Conservation (phyloP, 2,329 filamentous ascomycete genomes). For the Penicillium occitanis region DNA sequence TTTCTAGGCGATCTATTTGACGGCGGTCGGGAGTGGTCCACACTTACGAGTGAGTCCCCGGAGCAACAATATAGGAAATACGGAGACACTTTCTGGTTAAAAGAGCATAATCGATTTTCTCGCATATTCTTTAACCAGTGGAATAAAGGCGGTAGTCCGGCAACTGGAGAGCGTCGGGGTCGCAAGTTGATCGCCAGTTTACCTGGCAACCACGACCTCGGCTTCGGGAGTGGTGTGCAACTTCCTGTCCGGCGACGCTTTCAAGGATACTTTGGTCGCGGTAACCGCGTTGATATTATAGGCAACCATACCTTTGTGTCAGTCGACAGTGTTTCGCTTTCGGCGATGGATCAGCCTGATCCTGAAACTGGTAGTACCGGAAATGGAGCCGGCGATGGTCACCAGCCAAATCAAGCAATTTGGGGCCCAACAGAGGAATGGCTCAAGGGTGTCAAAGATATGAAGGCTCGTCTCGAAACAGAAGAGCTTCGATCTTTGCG, state of each 20-base stretch:
- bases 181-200: slow-evolving; percentile 79
- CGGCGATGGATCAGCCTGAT: slow-evolving; percentile 64
- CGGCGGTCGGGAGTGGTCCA: slow-evolving; percentile 92
- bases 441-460: slow-evolving; percentile 62
- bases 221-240: slow-evolving; percentile 84
- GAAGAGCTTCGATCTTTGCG: slow-evolving; percentile 67
- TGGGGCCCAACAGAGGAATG: slow-evolving; percentile 78
- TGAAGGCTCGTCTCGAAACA: slow-evolving; percentile 67
- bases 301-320: slow-evolving; percentile 96
- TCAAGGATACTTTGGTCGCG: slow-evolving; percentile 81
- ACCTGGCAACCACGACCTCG: slow-evolving; percentile 93
- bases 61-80: slow-evolving; percentile 73
- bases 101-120: slow-evolving; percentile 83
- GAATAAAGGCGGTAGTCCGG: slow-evolving; percentile 56
- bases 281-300: slow-evolving; percentile 86
- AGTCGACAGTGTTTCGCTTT: slow-evolving; percentile 83
- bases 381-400: slow-evolving; percentile 48
- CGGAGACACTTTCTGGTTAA: slow-evolving; percentile 78
- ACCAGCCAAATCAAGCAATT: slow-evolving; percentile 60
- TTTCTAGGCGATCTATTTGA: slow-evolving; percentile 96
- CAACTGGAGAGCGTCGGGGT: slow-evolving; percentile 62
- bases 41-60: slow-evolving; percentile 59
- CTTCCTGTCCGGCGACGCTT: slow-evolving; percentile 78
- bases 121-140: slow-evolving; percentile 76
- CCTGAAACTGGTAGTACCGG: slow-evolving; percentile 47